phyloP scores from a whole-genome alignment of 345 rosid species.

The Hibiscus mutabilis region DNA sequence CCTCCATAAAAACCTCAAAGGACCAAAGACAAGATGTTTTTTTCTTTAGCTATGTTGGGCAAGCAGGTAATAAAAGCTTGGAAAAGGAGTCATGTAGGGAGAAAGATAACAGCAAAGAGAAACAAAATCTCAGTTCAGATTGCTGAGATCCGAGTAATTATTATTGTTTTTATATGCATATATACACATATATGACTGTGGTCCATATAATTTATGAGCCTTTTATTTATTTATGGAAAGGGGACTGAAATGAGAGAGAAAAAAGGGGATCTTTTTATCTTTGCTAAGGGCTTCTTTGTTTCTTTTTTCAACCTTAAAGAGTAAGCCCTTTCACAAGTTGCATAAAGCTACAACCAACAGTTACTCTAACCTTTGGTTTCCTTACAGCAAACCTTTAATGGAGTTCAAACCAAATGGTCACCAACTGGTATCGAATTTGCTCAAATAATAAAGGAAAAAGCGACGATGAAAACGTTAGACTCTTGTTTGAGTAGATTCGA shows the following conservation, averaged over 20 bases:
- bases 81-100: neutral
- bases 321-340: constrained; percentile 49
- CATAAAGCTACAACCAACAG: constrained; percentile 56
- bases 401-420: constrained; percentile 14
- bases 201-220: constrained; percentile 21
- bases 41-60: constrained; percentile 21
- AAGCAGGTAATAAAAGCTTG: constrained; percentile 17
- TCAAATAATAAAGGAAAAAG: too few species aligned
- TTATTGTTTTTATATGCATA: constrained; percentile 14
- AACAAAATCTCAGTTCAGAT: constrained; percentile 59
- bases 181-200: constrained; percentile 14
- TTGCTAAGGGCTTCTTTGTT: constrained; percentile 15
- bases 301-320: constrained; percentile 24
- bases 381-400: constrained; percentile 25
- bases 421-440: neutral
- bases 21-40: constrained; percentile 6
- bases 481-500: too few species aligned
- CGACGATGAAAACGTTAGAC: too few species aligned
- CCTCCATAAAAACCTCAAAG: constrained; percentile 17
- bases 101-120: constrained; percentile 16
- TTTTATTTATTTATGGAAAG: neutral
- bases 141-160: constrained; percentile 54
- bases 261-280: constrained; percentile 21
- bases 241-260: neutral
- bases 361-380: constrained; percentile 38